These are phyloP conservation scores for Penicillium janthinellum DNA, from an alignment of 2,329 filamentous ascomycete species.

Conservation along the genomic window DNA sequence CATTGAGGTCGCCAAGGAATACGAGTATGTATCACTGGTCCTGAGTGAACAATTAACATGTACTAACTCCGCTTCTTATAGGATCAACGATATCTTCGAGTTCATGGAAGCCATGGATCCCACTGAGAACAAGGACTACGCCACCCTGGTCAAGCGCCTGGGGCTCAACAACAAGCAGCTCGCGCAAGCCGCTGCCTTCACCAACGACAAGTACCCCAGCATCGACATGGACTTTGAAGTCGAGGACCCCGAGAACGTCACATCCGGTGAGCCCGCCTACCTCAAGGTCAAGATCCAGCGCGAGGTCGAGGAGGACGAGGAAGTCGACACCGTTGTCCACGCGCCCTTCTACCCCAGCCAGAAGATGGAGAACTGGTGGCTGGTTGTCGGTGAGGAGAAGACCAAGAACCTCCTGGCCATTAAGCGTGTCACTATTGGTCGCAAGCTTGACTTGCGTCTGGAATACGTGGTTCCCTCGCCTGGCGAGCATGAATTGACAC, in stretches of 20 bases:
- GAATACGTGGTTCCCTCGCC: slow-evolving; percentile 87
- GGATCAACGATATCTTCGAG: slow-evolving; percentile 90
- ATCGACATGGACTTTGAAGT: slow-evolving; percentile 88
- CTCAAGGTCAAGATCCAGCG: slow-evolving; percentile 83
- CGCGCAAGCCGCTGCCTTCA: slow-evolving; percentile 87
- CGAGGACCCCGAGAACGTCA: slow-evolving; percentile 76
- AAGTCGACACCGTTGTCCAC: slow-evolving; percentile 81
- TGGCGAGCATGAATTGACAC: slow-evolving; percentile 82
- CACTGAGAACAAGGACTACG: slow-evolving; percentile 83
- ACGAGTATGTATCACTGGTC: slow-evolving; percentile 60
- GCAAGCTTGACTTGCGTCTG: slow-evolving; percentile 73
- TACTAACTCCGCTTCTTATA: slow-evolving; percentile 39
- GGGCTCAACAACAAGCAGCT: slow-evolving; percentile 80
- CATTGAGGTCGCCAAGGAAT: slow-evolving; percentile 78
- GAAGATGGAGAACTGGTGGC: slow-evolving; percentile 99
- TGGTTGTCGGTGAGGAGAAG: slow-evolving; percentile 91
- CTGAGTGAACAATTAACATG: slow-evolving; percentile 27
- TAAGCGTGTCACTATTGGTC: slow-evolving; percentile 87
- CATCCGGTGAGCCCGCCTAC: slow-evolving; percentile 77
- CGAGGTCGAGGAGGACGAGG: slow-evolving; percentile 72
- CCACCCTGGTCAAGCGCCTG: slow-evolving; percentile 73
- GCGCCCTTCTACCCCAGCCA: slow-evolving; percentile 89
- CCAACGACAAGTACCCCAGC: slow-evolving; percentile 94
- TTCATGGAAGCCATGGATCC: slow-evolving; percentile 99
- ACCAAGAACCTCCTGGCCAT: slow-evolving; percentile 86